Conservation (phyloP, 306 rosid genomes). For the Malus sieversii region DNA sequence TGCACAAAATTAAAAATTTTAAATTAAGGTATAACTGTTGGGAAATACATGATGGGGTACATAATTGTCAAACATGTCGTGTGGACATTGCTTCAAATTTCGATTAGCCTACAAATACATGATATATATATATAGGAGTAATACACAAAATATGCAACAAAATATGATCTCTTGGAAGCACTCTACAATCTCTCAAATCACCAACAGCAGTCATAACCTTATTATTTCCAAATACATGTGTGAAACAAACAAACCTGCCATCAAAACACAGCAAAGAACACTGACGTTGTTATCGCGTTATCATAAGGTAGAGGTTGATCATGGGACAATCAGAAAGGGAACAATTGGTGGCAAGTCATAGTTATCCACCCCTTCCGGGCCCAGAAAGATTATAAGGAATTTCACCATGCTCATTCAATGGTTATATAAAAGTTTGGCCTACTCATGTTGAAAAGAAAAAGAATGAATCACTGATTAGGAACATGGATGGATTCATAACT, state of each 20-base stretch:
- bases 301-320: conserved; percentile 8
- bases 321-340: conserved; percentile 25
- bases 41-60: not conserved
- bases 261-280: conserved; percentile 5
- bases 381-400: no score
- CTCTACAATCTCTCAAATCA: not conserved
- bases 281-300: conserved; percentile 5
- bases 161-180: not conserved
- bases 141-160: not conserved
- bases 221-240: not conserved
- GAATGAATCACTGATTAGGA: not conserved
- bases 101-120: not conserved
- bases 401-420: conserved; percentile 12
- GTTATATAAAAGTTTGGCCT: not conserved
- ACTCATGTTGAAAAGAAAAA: not conserved
- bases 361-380: no score
- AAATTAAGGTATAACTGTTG: no score
- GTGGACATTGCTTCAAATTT: conserved; percentile 4
- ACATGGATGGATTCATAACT: no score
- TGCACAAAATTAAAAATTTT: no score
- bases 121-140: conserved; percentile 14
- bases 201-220: not conserved
- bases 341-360: no score
- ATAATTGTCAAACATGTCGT: not conserved
- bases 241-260: conserved; percentile 18